phyloP scores from a whole-genome alignment of 2,329 filamentous ascomycete genomes.

The Stemphylium vesicarium region DNA sequence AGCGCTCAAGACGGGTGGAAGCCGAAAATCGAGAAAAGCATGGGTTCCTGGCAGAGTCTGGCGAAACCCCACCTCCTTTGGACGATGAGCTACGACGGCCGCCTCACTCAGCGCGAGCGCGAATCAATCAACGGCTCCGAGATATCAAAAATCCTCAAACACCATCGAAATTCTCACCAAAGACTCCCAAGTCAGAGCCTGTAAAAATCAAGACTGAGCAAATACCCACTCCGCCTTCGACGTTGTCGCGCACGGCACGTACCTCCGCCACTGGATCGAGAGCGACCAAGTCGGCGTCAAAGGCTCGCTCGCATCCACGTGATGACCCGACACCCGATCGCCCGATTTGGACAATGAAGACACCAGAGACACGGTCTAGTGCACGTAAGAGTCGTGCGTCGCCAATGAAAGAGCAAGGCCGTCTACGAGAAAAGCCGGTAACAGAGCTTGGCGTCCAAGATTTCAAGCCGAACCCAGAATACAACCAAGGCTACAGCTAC shows the following conservation, averaged over 20 bases:
- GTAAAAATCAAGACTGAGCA: slow-evolving; percentile 25
- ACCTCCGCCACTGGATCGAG: slow-evolving; percentile 8
- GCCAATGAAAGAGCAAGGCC: slow-evolving; percentile 12
- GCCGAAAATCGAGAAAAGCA: slow-evolving; percentile 16
- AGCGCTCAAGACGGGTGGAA: slow-evolving; percentile 25
- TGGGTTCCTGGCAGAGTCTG: slow-evolving; percentile 35
- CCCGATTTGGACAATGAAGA: slow-evolving; percentile 32
- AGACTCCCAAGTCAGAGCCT: slow-evolving; percentile 15
- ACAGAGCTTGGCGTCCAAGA: slow-evolving; percentile 68
- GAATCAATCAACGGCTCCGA: slow-evolving; percentile 33
- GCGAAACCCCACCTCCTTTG: slow-evolving; percentile 26
- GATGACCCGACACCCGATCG: slow-evolving; percentile 22
- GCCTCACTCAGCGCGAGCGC: slow-evolving; percentile 32
- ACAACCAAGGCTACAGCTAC: slow-evolving; percentile 73
- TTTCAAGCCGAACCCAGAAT: slow-evolving; percentile 80
- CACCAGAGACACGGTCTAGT: slow-evolving; percentile 16
- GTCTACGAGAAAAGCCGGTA: slow-evolving; percentile 62
- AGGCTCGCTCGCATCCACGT: slow-evolving; percentile 9
- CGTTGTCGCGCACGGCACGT: slow-evolving; percentile 6
- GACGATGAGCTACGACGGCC: slow-evolving; percentile 23
- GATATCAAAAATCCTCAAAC: slow-evolving; percentile 19
- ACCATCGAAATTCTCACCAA: slow-evolving; percentile 15
- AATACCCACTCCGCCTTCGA: slow-evolving; percentile 17
- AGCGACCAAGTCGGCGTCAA: slow-evolving; percentile 1
- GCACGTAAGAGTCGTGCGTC: slow-evolving; percentile 11